Conservation (phyloP, 768 basidiomycete species). For the Harrya chromipes region DNA sequence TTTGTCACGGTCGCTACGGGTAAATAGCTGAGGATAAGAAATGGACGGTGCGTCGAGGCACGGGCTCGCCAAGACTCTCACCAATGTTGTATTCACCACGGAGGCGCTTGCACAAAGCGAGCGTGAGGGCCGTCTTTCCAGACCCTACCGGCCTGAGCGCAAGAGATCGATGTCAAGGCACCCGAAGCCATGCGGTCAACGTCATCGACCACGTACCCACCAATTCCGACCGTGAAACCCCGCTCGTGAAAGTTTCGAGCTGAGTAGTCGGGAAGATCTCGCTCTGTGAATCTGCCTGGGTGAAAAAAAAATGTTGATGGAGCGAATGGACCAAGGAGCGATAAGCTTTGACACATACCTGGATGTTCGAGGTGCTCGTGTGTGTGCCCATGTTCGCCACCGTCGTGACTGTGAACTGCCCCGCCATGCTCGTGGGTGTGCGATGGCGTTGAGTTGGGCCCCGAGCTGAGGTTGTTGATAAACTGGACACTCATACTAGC, state of each 20-base stretch:
- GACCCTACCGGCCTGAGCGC: slow-evolving; percentile 88
- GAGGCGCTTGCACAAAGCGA: slow-evolving; percentile 82
- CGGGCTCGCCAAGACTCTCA: slow-evolving; percentile 32
- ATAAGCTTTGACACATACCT: slow-evolving; percentile 43
- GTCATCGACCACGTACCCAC: slow-evolving; percentile 60
- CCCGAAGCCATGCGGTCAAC: not conserved
- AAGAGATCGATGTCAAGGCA: not conserved
- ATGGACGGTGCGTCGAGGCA: not conserved
- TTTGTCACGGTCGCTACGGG: slow-evolving; percentile 90
- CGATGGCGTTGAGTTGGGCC: slow-evolving; percentile 31
- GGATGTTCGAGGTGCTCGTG: slow-evolving; percentile 91
- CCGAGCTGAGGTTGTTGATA: slow-evolving; percentile 60
- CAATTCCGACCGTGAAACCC: slow-evolving; percentile 97
- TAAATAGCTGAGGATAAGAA: slow-evolving; percentile 10
- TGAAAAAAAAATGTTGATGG: not conserved
- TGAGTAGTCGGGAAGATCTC: slow-evolving; percentile 89
- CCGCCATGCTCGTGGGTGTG: slow-evolving; percentile 53
- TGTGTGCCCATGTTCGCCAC: slow-evolving; percentile 87
- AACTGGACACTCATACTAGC: slow-evolving; percentile 62
- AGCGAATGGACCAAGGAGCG: not conserved
- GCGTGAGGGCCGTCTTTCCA: slow-evolving; percentile 92
- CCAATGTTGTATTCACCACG: slow-evolving; percentile 90
- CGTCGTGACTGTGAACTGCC: slow-evolving; percentile 46
- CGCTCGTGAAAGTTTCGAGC: slow-evolving; percentile 84
- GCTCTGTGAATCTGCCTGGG: slow-evolving; percentile 85